Evolutionary conservation across 768 basidiomycete genomes (phyloP), one percentile per base, ranked within the genome.

Genomic region (Pleurotus citrinopileatus): DNA sequence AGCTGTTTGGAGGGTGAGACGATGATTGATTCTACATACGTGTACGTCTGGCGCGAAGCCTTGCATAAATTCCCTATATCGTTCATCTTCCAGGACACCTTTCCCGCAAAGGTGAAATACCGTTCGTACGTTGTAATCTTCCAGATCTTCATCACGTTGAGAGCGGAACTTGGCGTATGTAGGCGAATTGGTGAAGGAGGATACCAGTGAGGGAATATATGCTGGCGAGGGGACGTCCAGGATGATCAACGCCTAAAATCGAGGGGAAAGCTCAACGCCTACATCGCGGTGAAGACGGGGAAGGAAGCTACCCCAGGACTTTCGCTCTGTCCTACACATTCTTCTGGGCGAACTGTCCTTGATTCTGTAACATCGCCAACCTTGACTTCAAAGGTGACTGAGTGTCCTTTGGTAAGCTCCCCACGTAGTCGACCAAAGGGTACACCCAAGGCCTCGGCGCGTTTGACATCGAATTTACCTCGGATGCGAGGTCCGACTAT

Each of bases 91-190:
- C 28, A 91, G 65, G 7, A 97, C 89, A 10, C 73, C 79, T 0
- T 79, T 70, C 0, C 91, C 89, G 57, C 86, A 81, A 3, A 91
- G 69, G 63, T 96, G 92, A 60, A 87, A 87, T 42, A 87, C 71
- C 15, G 74, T 74, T 29, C 78, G 76, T 19, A 87, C 72, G 12
- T 65, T 69, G 54, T 78, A 72, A 20, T 80, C 73, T 54, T 74
- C 67, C 2, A 64, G 62, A 37, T 74, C 66, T 46, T 73, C 65
- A 25, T 71, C 69, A 19, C 65, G 61, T 44, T 73, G 67, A 45
- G 80, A 78, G 23, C 76, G 70, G 53, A 84, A 78, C 55, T 68
- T 69, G 2, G 76, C 59, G 60, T 81, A 85, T 60, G 78, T 78
- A 1, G 68, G 71, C 0, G 75, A 77, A 17, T 66, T 63, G 17